These are phyloP conservation scores for Mortierella sp. DNA, from an alignment of 371 early-diverging fungal species.

Conservation along the genomic window DNA sequence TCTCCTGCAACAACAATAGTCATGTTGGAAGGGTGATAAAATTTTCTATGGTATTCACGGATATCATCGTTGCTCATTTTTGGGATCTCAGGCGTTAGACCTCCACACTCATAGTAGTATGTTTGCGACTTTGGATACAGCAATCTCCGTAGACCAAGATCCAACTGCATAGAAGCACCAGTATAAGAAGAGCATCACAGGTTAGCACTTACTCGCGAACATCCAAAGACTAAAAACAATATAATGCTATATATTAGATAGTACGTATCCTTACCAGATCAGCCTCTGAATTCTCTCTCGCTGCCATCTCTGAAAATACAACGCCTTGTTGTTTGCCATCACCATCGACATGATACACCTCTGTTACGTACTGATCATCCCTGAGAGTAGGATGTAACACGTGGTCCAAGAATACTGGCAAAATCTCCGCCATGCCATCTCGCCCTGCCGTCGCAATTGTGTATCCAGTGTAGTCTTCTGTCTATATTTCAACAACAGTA, in stretches of 20 bases:
- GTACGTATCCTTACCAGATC: slow-evolving; percentile 59
- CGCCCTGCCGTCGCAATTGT: slow-evolving; percentile 75
- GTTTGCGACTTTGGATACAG: slow-evolving; percentile 64
- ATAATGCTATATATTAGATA: too few relatives aligned
- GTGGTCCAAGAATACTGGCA: slow-evolving; percentile 83
- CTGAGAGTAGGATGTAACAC: slow-evolving; percentile 76
- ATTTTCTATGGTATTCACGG: slow-evolving; percentile 73
- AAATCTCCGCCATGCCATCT: slow-evolving; percentile 64
- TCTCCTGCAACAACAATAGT: slow-evolving; percentile 74
- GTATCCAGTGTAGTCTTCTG: slow-evolving; percentile 78
- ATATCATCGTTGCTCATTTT: slow-evolving; percentile 76
- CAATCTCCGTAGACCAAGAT: slow-evolving; percentile 58
- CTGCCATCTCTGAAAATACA: slow-evolving; percentile 87
- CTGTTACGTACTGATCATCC: slow-evolving; percentile 76
- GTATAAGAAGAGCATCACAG: not conserved
- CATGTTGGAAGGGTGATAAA: slow-evolving; percentile 73
- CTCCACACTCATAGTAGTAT: slow-evolving; percentile 82
- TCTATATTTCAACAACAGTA: slow-evolving; percentile 8
- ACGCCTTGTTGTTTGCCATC: slow-evolving; percentile 79
- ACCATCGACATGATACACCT: slow-evolving; percentile 79
- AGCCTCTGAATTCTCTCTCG: slow-evolving; percentile 73
- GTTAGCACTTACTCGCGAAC: too few relatives aligned
- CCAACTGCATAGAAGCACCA: too few relatives aligned
- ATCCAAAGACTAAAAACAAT: not conserved
- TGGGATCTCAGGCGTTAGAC: slow-evolving; percentile 77